phyloP scores from a whole-genome alignment of 495 filamentous ascomycete species.

The Astrothelium subdiscretum region DNA sequence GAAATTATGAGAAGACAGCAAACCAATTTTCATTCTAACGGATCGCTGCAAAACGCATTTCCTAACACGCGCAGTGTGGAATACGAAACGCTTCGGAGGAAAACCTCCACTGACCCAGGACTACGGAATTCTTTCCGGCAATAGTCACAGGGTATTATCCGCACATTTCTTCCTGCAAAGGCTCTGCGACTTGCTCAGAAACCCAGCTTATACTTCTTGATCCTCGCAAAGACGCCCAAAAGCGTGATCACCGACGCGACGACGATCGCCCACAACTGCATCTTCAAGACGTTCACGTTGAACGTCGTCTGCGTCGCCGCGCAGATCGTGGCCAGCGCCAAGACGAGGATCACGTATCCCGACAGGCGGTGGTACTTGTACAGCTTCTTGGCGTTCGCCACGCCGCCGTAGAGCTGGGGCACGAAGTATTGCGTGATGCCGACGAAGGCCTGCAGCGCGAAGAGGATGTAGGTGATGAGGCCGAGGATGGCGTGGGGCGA shows the following conservation, averaged over 20 bases:
- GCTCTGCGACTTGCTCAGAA: slow-evolving; percentile 21
- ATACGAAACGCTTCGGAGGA: too few species aligned
- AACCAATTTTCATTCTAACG: too few species aligned
- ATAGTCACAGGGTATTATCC: too few species aligned
- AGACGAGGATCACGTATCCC: slow-evolving; percentile 62
- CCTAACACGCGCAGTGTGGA: too few species aligned
- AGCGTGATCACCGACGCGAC: slow-evolving; percentile 50
- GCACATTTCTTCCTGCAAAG: background rate
- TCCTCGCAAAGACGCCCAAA: slow-evolving; percentile 58
- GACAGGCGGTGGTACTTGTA: slow-evolving; percentile 80
- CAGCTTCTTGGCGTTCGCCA: slow-evolving; percentile 62
- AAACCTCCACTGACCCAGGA: too few species aligned
- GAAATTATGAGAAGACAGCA: too few species aligned
- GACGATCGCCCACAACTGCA: slow-evolving; percentile 62
- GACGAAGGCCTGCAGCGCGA: slow-evolving; percentile 60
- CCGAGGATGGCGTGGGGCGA: slow-evolving; percentile 73
- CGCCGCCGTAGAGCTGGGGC: slow-evolving; percentile 62
- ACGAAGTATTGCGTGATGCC: slow-evolving; percentile 70
- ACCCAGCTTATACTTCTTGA: slow-evolving; percentile 76
- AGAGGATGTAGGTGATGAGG: slow-evolving; percentile 56
- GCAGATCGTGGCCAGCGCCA: slow-evolving; percentile 61
- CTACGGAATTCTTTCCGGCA: too few species aligned
- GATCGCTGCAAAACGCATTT: too few species aligned
- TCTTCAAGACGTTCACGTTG: slow-evolving; percentile 45
- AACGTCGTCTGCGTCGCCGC: slow-evolving; percentile 68